Conservation (phyloP, 495 filamentous ascomycete species). For the Aspergillus bertholletiae region DNA sequence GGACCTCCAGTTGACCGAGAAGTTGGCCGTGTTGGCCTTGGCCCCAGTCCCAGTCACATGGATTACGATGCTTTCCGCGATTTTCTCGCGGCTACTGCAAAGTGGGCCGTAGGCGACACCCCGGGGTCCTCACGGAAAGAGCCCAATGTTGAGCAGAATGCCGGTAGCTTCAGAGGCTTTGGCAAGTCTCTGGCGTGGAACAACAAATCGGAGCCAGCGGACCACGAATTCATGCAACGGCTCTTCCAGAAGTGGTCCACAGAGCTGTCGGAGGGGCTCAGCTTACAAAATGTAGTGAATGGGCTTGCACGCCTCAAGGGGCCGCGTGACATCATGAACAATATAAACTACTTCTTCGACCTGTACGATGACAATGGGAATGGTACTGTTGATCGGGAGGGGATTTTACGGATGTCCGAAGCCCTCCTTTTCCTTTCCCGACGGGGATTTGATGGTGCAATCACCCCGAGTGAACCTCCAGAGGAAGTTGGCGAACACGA, state of each 20-base stretch:
- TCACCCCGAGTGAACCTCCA: conserved; percentile 46
- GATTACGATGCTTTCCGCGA: conserved; percentile 95
- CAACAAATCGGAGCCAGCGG: conserved; percentile 73
- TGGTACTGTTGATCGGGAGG: conserved; percentile 93
- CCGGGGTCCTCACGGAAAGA: conserved; percentile 57
- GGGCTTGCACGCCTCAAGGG: conserved; percentile 89
- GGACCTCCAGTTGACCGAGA: conserved; percentile 37
- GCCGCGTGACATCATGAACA: conserved; percentile 91
- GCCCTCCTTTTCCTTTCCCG: conserved; percentile 89
- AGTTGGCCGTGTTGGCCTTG: conserved; percentile 80
- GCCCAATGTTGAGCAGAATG: conserved; percentile 48
- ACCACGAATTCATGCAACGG: conserved; percentile 92
- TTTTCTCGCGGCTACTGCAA: conserved; percentile 81
- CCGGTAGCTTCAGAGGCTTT: conserved; percentile 45
- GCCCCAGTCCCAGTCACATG: conserved; percentile 86
- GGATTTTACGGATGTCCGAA: conserved; percentile 92
- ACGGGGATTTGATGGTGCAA: conserved; percentile 71
- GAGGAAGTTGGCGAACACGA: conserved; percentile 32
- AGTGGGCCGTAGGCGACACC: conserved; percentile 86
- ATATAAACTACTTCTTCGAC: conserved; percentile 95
- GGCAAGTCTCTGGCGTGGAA: conserved; percentile 68
- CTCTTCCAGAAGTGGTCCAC: conserved; percentile 87
- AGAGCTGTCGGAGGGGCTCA: conserved; percentile 69
- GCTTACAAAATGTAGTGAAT: conserved; percentile 84
- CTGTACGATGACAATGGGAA: conserved; percentile 91